Base-by-base conservation (phyloP, 257 asterid species). In the Asclepias syriaca region DNA sequence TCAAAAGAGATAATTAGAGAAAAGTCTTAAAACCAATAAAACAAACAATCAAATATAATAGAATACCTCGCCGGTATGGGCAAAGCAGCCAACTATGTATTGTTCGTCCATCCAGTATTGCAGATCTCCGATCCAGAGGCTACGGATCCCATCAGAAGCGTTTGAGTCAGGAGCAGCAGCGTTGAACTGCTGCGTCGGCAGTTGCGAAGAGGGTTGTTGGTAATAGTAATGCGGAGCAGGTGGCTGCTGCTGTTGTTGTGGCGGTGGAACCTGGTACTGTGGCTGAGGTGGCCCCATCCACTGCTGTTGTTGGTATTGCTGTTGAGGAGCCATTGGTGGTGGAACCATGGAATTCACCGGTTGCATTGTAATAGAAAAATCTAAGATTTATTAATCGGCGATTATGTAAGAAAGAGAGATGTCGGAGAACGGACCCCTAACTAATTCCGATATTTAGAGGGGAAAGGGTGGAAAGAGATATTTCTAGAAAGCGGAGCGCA, bases 61-160 rank as follows among this genome's bases (percentile, higher is more conserved):
- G 11, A 18, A 74, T 78, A 92, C 98, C 96, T 92, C 96, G 60
- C 98, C 97, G 21, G 88, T 14, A 55, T 76, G 63, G 55, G 81
- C 85, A 59, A 93, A 93, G 80, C 95, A 87, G 39, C 22, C 73
- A 15, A 63, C 50, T 54, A 93, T 48, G 74, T 90, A 93, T 74
- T 76, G 82, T 81, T 93, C 98, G 49, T 90, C 98, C 97, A 93
- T 93, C 97, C 96, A 93, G 80, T 79, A 82, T 71, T 89, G 98
- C 80, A 93, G 95, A 89, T 93, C 98, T 34, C 98, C 98, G 78
- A 90, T 90, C 97, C 97, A 93, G 54, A 93, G 84, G 68, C 90
- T 93, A 72, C 96, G 87, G 80, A 90, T 79, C 80, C 92, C 98
- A 71, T 89, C 98, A 3, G 86, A 84, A 22, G 71, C 74, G 7